A percentile compares a stretch with the other conserved stretches of the same genome.
Conservation (phyloP, 2,329 filamentous ascomycete species). For the Phoma sp. region DNA sequence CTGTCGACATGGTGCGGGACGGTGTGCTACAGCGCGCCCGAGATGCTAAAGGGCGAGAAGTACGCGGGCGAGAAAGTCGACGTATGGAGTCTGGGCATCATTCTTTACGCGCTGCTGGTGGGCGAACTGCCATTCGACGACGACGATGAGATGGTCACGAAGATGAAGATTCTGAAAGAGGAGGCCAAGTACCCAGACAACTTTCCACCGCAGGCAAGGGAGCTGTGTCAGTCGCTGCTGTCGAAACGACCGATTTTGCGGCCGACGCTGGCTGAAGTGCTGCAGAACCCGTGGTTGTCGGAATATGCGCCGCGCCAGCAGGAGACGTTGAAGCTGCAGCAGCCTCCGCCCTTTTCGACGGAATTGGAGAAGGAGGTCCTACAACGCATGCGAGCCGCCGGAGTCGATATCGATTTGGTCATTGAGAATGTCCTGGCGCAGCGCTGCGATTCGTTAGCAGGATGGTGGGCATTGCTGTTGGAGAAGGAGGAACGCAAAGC, state of each 20-base stretch:
- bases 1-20: conserved; percentile 98
- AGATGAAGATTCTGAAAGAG: conserved; percentile 81
- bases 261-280: conserved; percentile 82
- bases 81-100: conserved; percentile 90
- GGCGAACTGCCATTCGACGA: conserved; percentile 95
- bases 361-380: conserved; percentile 88
- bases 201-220: conserved; percentile 77
- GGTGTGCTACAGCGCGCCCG: conserved; percentile 95
- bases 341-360: conserved; percentile 83
- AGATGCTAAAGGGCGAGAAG: conserved; percentile 98
- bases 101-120: conserved; percentile 81
- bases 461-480: conserved; percentile 94
- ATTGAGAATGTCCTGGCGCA: conserved; percentile 93
- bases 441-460: conserved; percentile 86
- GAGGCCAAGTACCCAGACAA: conserved; percentile 86
- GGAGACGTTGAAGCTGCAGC: conserved; percentile 82
- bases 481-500: conserved; percentile 96
- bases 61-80: conserved; percentile 98
- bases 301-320: conserved; percentile 90
- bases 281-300: conserved; percentile 84
- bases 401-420: conserved; percentile 91
- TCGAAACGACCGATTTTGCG: conserved; percentile 88
- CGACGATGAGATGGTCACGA: conserved; percentile 88
- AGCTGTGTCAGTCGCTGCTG: conserved; percentile 79
- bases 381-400: conserved; percentile 90